Evolutionary conservation across 768 basidiomycete genomes (phyloP), one percentile per base, ranked within the genome.

Genomic region (Mrakia hoshinonis): DNA sequence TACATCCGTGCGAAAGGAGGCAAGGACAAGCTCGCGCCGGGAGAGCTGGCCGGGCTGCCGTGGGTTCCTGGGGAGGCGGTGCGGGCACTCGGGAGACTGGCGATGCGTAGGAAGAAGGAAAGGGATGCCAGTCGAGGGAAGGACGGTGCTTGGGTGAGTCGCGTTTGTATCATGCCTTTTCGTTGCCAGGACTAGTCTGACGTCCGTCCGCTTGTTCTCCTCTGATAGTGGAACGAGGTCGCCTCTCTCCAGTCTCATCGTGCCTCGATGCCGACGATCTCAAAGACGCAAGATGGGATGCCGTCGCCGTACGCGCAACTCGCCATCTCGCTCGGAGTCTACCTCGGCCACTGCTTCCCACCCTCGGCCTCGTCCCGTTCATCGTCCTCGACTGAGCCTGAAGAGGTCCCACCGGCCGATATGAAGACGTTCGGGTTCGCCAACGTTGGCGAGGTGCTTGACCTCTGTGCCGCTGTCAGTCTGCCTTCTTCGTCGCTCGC

Each of bases 21-120:
- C 29, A 52, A 64, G 67, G 82, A 83, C 12, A 73, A 83, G 4
- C 68, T 52, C 48, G 38, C 22, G 66, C n/a, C 67, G 39, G 65
- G 63, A 49, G 67, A 64, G 63, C 66, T 61, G 5, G 36, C 34
- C 62, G 55, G 49, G 24, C 29, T 69, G 58, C 54, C 61, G 10
- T 77, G 75, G 69, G 64, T 80, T 22, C 91, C 92, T 0, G 86
- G 83, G 39, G 92, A 95, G 70, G 89, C 89, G 0, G 83, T 95
- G 12, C 81, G 94, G 64, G 89, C 87, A 74, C 80, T 97, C 18
- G 91, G 85, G 0, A 84, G 92, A 51, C 82, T 94, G 22, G 75
- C 92, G 36, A 90, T 88, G 88, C 81, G 76, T 34, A 84, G 82
- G 67, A 83, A 84, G 77, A 85, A 84, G 72, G 80, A 84, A 47